Conservation (phyloP, 331 rosid genomes). For the Quercus phellos region DNA sequence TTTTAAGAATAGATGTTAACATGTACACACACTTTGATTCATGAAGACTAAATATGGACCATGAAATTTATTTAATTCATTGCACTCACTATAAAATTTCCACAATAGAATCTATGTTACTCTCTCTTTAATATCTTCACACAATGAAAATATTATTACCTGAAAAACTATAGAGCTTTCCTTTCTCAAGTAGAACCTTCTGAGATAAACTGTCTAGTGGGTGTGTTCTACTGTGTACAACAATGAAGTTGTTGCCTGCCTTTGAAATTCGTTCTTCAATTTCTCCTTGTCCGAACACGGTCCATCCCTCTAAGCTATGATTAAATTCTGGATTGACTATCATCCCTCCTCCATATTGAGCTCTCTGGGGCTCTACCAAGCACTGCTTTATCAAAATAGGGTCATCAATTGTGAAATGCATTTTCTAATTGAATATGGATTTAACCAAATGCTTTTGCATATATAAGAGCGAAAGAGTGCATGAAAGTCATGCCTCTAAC, state of each 20-base stretch:
- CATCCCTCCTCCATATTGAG: constrained; percentile 72
- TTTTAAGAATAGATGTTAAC: too few relatives aligned
- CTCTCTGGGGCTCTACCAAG: constrained; percentile 40
- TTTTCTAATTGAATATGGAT: background rate
- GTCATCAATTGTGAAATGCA: background rate
- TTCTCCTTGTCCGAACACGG: constrained; percentile 47
- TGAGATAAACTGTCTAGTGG: constrained; percentile 54
- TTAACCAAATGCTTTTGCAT: background rate
- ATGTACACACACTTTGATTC: too few relatives aligned
- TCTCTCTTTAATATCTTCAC: too few relatives aligned
- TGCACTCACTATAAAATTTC: too few relatives aligned
- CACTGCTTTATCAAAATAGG: constrained; percentile 47
- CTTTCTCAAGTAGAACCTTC: constrained; percentile 46
- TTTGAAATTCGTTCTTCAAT: constrained; percentile 38
- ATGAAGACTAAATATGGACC: too few relatives aligned
- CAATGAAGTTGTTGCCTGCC: constrained; percentile 62
- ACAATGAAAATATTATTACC: constrained; percentile 13
- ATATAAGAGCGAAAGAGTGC: too few relatives aligned
- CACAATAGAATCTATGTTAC: too few relatives aligned
- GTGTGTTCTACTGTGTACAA: constrained; percentile 39
- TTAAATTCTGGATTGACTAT: constrained; percentile 67
- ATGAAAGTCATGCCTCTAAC: too few relatives aligned
- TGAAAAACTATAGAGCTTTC: constrained; percentile 44
- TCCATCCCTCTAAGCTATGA: constrained; percentile 51
- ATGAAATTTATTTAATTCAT: too few relatives aligned